Conservation (phyloP, 805 yeast genomes). For the Lachancea dasiensis region DNA sequence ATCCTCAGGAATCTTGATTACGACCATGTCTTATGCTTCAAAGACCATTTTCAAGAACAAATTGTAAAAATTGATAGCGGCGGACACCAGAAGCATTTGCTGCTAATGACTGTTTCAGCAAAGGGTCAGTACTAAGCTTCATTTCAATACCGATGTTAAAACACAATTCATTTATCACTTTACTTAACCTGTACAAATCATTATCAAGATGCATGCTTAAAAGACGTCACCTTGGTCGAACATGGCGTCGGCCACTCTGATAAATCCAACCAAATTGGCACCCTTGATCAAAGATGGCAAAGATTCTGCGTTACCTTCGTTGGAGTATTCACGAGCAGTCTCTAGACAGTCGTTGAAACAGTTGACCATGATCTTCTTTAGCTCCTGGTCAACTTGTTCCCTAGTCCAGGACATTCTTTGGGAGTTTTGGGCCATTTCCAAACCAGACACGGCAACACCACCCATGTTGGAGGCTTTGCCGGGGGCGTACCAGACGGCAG, state of each 20-base stretch:
- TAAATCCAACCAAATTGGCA: constrained; percentile 98
- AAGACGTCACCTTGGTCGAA: constrained; percentile 86
- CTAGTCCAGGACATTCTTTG: constrained; percentile 86
- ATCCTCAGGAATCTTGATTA: not conserved
- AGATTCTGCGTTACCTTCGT: constrained; percentile 56
- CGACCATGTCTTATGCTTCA: no score
- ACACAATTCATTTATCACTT: constrained; percentile 4
- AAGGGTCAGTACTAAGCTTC: not conserved
- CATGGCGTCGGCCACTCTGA: constrained; percentile 98
- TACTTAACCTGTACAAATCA: constrained; percentile 3
- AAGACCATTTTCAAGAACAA: no score
- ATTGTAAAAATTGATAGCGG: no score
- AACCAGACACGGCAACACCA: constrained; percentile 98
- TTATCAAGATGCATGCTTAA: constrained; percentile 1
- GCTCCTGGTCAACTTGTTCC: constrained; percentile 87
- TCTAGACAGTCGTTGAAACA: constrained; percentile 90
- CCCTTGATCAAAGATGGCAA: constrained; percentile 96
- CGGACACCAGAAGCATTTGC: no score
- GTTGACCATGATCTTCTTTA: constrained; percentile 86
- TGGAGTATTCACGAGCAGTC: constrained; percentile 75
- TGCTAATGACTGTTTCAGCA: constrained; percentile 3
- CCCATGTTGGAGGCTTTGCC: constrained; percentile 99
- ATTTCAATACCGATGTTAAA: not conserved
- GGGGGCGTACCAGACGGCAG: constrained; percentile 94
- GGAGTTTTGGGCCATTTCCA: constrained; percentile 99